phyloP scores from a whole-genome alignment of 2,329 filamentous ascomycete genomes.

The Lachnellula willkommii region DNA sequence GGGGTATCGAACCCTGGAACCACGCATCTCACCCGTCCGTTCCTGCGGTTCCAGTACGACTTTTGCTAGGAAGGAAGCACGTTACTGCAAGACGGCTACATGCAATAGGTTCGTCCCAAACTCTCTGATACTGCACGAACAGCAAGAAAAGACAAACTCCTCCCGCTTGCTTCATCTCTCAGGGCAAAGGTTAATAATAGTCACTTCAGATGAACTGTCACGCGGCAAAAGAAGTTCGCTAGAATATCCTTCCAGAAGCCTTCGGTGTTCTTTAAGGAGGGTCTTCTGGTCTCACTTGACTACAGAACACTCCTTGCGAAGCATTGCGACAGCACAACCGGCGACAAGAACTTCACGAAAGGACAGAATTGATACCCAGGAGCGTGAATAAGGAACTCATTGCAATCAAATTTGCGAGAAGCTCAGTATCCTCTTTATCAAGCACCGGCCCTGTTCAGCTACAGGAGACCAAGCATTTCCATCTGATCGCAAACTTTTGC shows the following conservation, averaged over 20 bases:
- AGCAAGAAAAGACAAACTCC: conserved; percentile 29
- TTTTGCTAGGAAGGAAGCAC: conserved; percentile 21
- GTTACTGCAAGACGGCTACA: conserved; percentile 29
- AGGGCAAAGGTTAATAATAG: conserved; percentile 22
- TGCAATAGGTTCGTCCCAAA: conserved; percentile 35
- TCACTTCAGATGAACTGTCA: conserved; percentile 25
- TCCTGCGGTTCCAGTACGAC: conserved; percentile 27
- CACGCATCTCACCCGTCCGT: conserved; percentile 23
- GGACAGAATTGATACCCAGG: conserved; percentile 1
- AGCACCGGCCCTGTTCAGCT: not conserved
- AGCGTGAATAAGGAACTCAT: not conserved
- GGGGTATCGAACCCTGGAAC: conserved; percentile 24
- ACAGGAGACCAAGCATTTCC: not conserved
- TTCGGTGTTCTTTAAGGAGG: conserved; percentile 15
- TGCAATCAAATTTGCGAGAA: not conserved
- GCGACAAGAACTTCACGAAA: conserved; percentile 1
- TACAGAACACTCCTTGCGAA: conserved; percentile 8
- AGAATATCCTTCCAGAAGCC: conserved; percentile 29
- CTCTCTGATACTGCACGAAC: conserved; percentile 24
- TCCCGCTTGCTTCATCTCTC: conserved; percentile 26
- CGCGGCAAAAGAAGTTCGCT: conserved; percentile 21
- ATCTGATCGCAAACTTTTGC: not conserved
- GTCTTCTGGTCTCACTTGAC: conserved; percentile 21
- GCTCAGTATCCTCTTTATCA: not conserved
- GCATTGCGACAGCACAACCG: not conserved